A percentile compares a stretch with the other conserved stretches of the same genome.
phyloP scores from a whole-genome alignment of 768 basidiomycete species.

The Hericium alpestre region DNA sequence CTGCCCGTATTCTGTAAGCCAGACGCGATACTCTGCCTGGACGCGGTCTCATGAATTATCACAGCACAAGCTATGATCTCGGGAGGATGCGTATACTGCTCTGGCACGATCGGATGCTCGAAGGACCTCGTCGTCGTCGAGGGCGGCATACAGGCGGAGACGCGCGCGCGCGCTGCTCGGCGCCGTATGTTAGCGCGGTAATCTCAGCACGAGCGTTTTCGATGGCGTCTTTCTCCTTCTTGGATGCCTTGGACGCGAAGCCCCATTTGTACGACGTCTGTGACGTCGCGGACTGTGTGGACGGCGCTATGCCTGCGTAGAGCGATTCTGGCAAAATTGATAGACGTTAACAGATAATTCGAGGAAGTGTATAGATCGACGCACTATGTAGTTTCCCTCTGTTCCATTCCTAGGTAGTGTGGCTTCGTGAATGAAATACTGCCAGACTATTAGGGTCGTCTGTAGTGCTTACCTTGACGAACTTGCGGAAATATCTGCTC shows the following conservation, averaged over 20 bases:
- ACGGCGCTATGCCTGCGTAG: constrained; percentile 52
- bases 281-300: constrained; percentile 44
- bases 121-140: background rate
- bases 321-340: constrained; percentile 31
- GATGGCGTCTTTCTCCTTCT: constrained; percentile 50
- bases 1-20: no score
- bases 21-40: no score
- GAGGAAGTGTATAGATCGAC: constrained; percentile 10
- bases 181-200: constrained; percentile 30
- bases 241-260: constrained; percentile 58
- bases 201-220: constrained; percentile 51
- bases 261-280: constrained; percentile 86
- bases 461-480: constrained; percentile 54
- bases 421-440: background rate
- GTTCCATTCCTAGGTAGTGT: constrained; percentile 58
- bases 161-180: constrained; percentile 1
- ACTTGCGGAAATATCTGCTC: constrained; percentile 81
- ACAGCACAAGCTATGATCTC: no score
- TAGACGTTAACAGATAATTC: background rate
- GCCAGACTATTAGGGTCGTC: constrained; percentile 1
- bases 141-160: no score
- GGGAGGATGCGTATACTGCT: no score
- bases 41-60: no score
- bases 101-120: no score
- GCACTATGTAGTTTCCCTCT: constrained; percentile 60